These are phyloP conservation scores for Aspergillus bridgeri DNA, from an alignment of 495 filamentous ascomycete species.

Conservation along the genomic window DNA sequence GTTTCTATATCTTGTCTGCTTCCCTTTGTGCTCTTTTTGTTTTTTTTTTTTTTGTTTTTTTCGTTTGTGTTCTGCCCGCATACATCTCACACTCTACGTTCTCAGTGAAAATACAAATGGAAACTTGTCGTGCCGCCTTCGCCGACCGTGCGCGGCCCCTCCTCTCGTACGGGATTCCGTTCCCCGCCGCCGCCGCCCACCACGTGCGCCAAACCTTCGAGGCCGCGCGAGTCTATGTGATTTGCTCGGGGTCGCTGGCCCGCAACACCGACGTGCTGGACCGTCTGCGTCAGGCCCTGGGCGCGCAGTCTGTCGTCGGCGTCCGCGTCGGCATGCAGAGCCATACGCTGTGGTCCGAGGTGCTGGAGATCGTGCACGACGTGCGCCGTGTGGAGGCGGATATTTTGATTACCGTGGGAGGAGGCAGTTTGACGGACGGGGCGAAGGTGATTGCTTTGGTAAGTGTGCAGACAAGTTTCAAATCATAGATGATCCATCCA, in stretches of 20 bases:
- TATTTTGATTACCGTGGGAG: conserved; percentile 58
- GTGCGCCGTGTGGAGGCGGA: conserved; percentile 47
- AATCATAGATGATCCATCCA: not conserved
- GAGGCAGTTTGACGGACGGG: conserved; percentile 58
- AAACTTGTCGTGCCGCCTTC: conserved; percentile 41
- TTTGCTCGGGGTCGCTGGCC: conserved; percentile 57
- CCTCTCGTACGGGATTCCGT: conserved; percentile 52
- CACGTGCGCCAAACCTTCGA: conserved; percentile 51
- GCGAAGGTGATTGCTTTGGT: conserved; percentile 58
- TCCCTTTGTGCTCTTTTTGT: not conserved
- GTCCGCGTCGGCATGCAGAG: conserved; percentile 54
- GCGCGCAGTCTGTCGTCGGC: conserved; percentile 44
- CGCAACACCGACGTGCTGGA: conserved; percentile 50
- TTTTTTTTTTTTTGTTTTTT: too few species aligned
- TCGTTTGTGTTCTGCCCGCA: too few species aligned
- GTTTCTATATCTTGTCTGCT: not conserved
- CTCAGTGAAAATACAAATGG: too few species aligned
- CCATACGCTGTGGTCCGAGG: conserved; percentile 59
- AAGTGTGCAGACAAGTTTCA: not conserved
- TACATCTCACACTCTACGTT: too few species aligned
- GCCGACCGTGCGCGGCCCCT: conserved; percentile 33
- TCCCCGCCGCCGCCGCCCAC: conserved; percentile 45
- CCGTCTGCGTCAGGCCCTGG: conserved; percentile 42
- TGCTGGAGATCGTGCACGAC: conserved; percentile 53
- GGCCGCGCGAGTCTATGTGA: conserved; percentile 54